These are phyloP conservation scores for Lentinula sp. DNA, from an alignment of 768 basidiomycete species.

Conservation along the genomic window DNA sequence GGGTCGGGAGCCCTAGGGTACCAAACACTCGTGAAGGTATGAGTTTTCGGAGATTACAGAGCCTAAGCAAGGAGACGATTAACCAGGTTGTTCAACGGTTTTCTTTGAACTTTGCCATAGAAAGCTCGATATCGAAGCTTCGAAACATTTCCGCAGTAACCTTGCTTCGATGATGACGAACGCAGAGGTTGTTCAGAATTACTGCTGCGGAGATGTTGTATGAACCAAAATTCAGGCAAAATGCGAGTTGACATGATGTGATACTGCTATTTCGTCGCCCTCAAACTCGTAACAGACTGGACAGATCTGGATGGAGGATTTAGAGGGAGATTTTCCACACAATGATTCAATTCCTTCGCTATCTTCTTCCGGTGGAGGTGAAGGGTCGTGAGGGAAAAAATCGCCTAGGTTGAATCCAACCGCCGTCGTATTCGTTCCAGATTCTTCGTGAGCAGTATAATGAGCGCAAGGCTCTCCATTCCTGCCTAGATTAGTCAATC, in stretches of 20 bases:
- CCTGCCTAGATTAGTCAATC: background rate
- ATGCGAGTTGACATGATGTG: constrained; percentile 1
- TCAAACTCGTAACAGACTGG: constrained; percentile 1
- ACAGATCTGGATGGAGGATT: background rate
- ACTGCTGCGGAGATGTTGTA: background rate
- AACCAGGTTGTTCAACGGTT: too few species aligned
- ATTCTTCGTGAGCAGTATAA: background rate
- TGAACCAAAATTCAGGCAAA: background rate
- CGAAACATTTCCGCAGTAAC: background rate
- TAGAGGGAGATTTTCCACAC: too few species aligned
- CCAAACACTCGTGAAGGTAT: too few species aligned
- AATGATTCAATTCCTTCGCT: too few species aligned
- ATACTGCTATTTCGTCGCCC: background rate
- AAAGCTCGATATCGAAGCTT: background rate
- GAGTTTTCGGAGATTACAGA: too few species aligned
- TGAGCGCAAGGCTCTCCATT: background rate
- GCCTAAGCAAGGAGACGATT: too few species aligned
- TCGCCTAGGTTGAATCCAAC: background rate
- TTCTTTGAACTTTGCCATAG: too few species aligned
- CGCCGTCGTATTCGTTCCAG: background rate
- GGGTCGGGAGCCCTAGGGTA: background rate
- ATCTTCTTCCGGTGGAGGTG: background rate
- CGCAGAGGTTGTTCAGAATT: background rate
- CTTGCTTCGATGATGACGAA: background rate
- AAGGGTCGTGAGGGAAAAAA: background rate